phyloP scores from a whole-genome alignment of 1,284 basidiomycete genomes.

The Papiliotrema flavescens region DNA sequence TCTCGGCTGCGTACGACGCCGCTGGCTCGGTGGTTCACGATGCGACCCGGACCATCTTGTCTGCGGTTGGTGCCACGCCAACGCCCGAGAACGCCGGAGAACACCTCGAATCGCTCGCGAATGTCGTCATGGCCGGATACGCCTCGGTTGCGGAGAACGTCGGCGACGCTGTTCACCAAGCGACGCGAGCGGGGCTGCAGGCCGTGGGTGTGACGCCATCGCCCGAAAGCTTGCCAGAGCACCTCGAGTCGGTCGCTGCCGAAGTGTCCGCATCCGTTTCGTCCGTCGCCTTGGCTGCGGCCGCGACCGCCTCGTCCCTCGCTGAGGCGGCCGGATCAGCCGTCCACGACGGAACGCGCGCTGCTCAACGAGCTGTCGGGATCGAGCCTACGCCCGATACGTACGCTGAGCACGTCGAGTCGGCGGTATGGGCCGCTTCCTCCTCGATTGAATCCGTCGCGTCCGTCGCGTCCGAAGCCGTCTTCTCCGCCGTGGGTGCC shows the following conservation, averaged over 20 bases:
- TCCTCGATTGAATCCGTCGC: slow-evolving; percentile 2
- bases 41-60: slow-evolving; percentile 14
- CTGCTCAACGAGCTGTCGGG: slow-evolving; percentile 17
- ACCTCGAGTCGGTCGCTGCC: slow-evolving; percentile 15
- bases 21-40: slow-evolving; percentile 12
- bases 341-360: slow-evolving; percentile 19
- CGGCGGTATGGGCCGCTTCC: slow-evolving; percentile 3
- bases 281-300: slow-evolving; percentile 5
- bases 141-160: slow-evolving; percentile 1
- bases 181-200: slow-evolving; percentile 13
- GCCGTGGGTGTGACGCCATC: slow-evolving; percentile 14
- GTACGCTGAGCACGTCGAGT: slow-evolving; percentile 2
- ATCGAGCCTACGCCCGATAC: slow-evolving; percentile 16
- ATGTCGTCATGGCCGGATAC: not conserved
- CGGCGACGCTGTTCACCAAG: slow-evolving; percentile 8
- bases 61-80: slow-evolving; percentile 15
- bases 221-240: slow-evolving; percentile 10
- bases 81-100: slow-evolving; percentile 12
- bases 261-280: slow-evolving; percentile 9
- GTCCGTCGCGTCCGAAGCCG: slow-evolving; percentile 9
- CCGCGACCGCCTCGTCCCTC: slow-evolving; percentile 9
- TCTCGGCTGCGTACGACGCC: slow-evolving; percentile 9
- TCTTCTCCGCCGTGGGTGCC: slow-evolving; percentile 20
- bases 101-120: slow-evolving; percentile 10
- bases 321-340: slow-evolving; percentile 10